Evolutionary conservation across 2,329 filamentous ascomycete genomes (phyloP), one percentile per base, ranked within the genome.

Genomic region (Huntiella abstrusa): DNA sequence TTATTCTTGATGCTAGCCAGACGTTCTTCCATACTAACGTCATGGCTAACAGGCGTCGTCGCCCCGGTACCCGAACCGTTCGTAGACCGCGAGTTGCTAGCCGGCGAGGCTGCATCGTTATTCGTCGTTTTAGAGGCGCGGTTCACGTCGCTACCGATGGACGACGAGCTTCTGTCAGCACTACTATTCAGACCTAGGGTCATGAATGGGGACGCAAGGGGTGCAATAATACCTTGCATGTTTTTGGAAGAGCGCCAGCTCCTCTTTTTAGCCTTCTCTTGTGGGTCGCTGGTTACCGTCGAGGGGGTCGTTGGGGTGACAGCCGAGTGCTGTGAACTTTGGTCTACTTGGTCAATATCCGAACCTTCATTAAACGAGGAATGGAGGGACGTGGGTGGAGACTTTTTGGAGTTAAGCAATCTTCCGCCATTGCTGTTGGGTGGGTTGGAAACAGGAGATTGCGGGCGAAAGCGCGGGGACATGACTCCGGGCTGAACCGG

Each of bases 291-390:
- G 33, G 59, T 17, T 28, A 28, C 22, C 17, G 13, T 45, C n/a
- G 54, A 53, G 7, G 45, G 28, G 3, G 38, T 11, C 19, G 54
- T 47, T 60, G 54, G 5, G 57, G 54, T 1, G 60, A 54, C 32
- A 43, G 6, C 28, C n/a, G 28, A 44, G 12, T 46, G 34, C 8
- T 43, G 48, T 15, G 34, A 46, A 3, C 17, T 33, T 10, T 85
- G 81, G 22, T 86, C 83, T 7, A 70, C 60, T 51, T 81, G 77
- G 51, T 93, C 86, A 28, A 77, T 58, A 56, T 94, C 86, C 0
- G 85, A 93, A 16, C 79, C 75, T 53, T 92, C 86, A 17, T 88
- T 91, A 52, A 77, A 75, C 0, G 72, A 76, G 22, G 84, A 88
- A 53, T 83, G 76, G 49, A 86, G 68, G 0, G 86, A 93, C 2